Evolutionary conservation across 805 yeast species (phyloP), one percentile per base, ranked within the genome.

Genomic region (Pichia exigua): DNA sequence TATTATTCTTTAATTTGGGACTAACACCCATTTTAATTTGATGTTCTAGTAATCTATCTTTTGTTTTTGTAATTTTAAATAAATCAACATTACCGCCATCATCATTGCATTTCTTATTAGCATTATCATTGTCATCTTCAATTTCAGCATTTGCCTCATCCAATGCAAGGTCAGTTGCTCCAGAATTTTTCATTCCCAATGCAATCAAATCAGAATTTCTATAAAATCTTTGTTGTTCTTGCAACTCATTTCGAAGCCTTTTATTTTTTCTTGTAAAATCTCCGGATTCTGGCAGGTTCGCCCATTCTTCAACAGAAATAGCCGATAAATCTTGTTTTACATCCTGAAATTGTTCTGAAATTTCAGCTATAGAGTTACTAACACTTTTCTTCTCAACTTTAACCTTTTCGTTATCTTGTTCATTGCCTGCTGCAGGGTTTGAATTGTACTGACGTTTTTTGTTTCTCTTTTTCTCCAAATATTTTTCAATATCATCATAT

Each of bases 221-320:
- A 63, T 89, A 92, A 42, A 78, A 79, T 54, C 96, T 70, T 56
- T 83, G 82, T 52, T 79, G 78, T 58, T 72, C 75, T 60, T 83
- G 85, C 45, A 78, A 77, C 49, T 81, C 73, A 44, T 81, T 65
- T 49, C 96, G 71, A 46, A 77, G 70, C 51, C 98, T 70, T 58
- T 90, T 88, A 66, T 89, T 89, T 52, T 80, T 73, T 60, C 82
- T 76, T 0, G 99, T 94, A 60, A 87, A 71, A 65, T 92, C 98
- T 1, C 89, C 86, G 1, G 88, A 94, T 56, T 89, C 96, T 0
- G 98, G 98, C 4, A 92, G 62, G 54, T 72, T 75, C 5, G 77
- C 74, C 99, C 99, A 92, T 60, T 91, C 83, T 3, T 79, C 85
- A 21, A 72, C 77, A 4, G 86, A 72, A 0, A 92, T 78, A 0